Evolutionary conservation across 371 early-diverging fungal species (phyloP), one percentile per base, ranked within the genome.

Genomic region (Mucor plumbeus): DNA sequence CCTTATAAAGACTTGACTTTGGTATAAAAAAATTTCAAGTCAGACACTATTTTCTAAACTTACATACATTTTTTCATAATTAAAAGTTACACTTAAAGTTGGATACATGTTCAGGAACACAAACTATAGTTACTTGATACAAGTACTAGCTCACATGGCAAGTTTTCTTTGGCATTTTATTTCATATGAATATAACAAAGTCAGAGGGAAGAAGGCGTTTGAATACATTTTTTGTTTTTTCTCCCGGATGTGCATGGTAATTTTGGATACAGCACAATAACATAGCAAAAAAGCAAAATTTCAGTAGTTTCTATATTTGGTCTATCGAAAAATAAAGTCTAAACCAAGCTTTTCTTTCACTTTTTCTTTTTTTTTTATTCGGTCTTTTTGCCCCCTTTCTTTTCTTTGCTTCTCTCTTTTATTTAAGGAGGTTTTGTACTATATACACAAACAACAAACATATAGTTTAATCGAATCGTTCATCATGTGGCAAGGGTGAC

Each of bases 401-500:
- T 26, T 50, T 26, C 26, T 19, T 11, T 26, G 50, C 11, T 50
- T 21, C 26, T 11, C 26, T 21, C 17, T 50, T 26, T 21, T 19
- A 11, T 11, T 21, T 50, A 10, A 50, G 21, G 50, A 21, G 50
- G 50, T 3, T 50, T 26, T 21, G 50, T 50, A 21, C 17, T 19
- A 50, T 50, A 50, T 19, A 21, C 26, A 50, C 19, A 11, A 19
- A 50, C 19, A 50, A 50, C 50, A 50, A 50, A 50, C 50, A 50
- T 11, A 26, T 26, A 26, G 26, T 26, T 3, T 26, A 44, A 15
- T 50, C 21, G n/a, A 21, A 50, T 21, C 50, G 50, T 50, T 50
- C 50, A 50, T 50, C 50, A 50, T 50, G 50, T 26, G 50, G 50
- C 50, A 26, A 50, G 1, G 50, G 50, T 50, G 50, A 50, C 50